These are phyloP conservation scores for Truncatella angustata DNA, from an alignment of 2,329 filamentous ascomycete species.

Conservation along the genomic window DNA sequence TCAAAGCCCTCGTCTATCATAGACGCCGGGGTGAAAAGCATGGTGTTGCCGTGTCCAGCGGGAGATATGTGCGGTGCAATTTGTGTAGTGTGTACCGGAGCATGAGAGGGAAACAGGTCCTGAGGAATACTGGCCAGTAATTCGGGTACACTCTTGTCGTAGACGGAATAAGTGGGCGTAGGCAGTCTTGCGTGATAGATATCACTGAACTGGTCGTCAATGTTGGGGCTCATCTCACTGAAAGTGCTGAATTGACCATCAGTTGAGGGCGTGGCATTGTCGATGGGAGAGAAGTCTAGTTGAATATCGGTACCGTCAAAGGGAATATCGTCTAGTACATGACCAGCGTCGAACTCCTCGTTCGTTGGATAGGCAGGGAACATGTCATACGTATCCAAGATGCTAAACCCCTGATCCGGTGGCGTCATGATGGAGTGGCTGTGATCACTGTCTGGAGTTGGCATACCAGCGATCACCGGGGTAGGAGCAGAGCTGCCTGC, in stretches of 20 bases:
- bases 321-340: conserved; percentile 34
- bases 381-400: conserved; percentile 33
- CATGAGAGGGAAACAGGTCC: conserved; percentile 36
- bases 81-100: conserved; percentile 25
- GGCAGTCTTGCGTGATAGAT: conserved; percentile 60
- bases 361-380: conserved; percentile 49
- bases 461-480: conserved; percentile 60
- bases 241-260: conserved; percentile 56
- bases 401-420: conserved; percentile 44
- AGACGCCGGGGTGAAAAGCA: conserved; percentile 67
- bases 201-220: conserved; percentile 60
- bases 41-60: conserved; percentile 64
- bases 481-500: conserved; percentile 49
- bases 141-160: conserved; percentile 42
- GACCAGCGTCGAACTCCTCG: conserved; percentile 42
- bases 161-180: conserved; percentile 43
- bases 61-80: conserved; percentile 62
- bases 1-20: conserved; percentile 66
- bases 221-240: conserved; percentile 58
- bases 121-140: conserved; percentile 39
- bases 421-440: conserved; percentile 57
- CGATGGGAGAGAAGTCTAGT: conserved; percentile 42
- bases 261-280: conserved; percentile 50
- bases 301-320: conserved; percentile 36
- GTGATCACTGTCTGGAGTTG: conserved; percentile 60